A percentile compares a stretch with the other conserved stretches of the same genome.
These are phyloP conservation scores for Cunninghamia lanceolata DNA, from an alignment of 75 land plant species.

Conservation along the genomic window DNA sequence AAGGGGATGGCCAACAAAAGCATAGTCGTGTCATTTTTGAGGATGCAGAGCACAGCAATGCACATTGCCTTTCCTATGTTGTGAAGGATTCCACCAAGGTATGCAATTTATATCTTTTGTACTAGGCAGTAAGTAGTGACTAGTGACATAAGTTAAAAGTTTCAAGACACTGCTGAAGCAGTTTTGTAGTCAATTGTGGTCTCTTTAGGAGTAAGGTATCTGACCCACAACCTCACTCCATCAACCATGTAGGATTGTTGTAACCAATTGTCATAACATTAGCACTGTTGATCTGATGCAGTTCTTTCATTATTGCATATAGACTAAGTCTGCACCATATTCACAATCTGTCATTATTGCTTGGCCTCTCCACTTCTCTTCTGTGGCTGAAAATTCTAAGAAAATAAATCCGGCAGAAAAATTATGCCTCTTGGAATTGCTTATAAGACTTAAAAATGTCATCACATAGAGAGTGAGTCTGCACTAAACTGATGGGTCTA, in stretches of 20 bases:
- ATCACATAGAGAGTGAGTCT: too few relatives aligned
- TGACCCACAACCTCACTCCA: neutral
- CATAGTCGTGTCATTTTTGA: conserved; percentile 31
- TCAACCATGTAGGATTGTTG: neutral
- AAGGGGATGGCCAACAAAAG: conserved; percentile 14
- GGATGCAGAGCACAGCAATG: conserved; percentile 46
- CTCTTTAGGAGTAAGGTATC: neutral
- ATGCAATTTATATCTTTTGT: neutral
- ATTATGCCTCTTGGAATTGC: too few relatives aligned
- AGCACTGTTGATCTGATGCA: neutral
- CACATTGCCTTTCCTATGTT: conserved; percentile 56
- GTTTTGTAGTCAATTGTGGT: neutral
- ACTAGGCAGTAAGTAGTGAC: neutral
- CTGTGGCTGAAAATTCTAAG: too few relatives aligned
- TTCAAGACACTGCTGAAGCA: neutral
- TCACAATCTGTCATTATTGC: neutral
- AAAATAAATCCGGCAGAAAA: too few relatives aligned
- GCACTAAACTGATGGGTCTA: too few relatives aligned
- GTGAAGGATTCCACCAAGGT: conserved; percentile 66
- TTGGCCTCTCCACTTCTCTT: too few relatives aligned
- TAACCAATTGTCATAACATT: neutral
- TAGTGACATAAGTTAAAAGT: neutral
- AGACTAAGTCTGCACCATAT: neutral
- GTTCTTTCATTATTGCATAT: neutral
- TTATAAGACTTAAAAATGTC: too few relatives aligned